A percentile compares a stretch with the other conserved stretches of the same genome.
phyloP scores from a whole-genome alignment of 2,329 filamentous ascomycete species.

The Exutisphaerella laricina region DNA sequence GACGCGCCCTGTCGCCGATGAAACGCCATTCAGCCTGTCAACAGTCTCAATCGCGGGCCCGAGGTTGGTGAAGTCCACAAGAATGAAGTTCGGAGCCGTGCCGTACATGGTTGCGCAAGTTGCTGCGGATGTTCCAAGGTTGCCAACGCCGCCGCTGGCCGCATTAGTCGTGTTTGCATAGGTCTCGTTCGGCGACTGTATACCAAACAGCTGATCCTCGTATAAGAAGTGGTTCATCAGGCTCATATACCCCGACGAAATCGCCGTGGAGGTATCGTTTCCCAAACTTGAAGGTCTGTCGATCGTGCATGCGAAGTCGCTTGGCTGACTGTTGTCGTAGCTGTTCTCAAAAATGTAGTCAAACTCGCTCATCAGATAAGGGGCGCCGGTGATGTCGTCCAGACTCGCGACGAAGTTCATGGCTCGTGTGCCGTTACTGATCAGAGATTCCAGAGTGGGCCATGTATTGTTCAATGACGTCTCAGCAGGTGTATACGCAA shows the following conservation, averaged over 20 bases:
- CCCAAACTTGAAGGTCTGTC: constrained; percentile 17
- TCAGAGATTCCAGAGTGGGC: constrained; percentile 77
- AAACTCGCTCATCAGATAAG: constrained; percentile 57
- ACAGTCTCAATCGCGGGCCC: constrained; percentile 41
- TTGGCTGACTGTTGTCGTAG: constrained; percentile 35
- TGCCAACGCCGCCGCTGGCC: constrained; percentile 36
- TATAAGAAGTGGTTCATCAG: constrained; percentile 48
- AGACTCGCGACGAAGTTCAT: constrained; percentile 62
- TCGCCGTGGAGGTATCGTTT: constrained; percentile 13
- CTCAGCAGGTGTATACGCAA: constrained; percentile 36
- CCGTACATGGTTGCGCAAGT: constrained; percentile 37
- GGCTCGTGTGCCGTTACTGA: constrained; percentile 56
- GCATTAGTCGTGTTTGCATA: constrained; percentile 40
- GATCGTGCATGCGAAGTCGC: constrained; percentile 19
- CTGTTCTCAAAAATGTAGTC: constrained; percentile 44
- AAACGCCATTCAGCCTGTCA: constrained; percentile 36
- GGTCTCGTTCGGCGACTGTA: constrained; percentile 40
- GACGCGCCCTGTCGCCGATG: constrained; percentile 13
- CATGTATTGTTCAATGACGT: constrained; percentile 54
- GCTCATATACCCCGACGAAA: constrained; percentile 35
- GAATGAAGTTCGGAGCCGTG: constrained; percentile 39
- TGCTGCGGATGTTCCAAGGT: constrained; percentile 40
- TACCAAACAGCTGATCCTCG: constrained; percentile 36
- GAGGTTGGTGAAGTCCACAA: constrained; percentile 44
- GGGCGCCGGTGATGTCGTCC: constrained; percentile 76